Base-by-base conservation (phyloP, 192 early-diverging fungal genomes). In the Coemansia umbellata region DNA sequence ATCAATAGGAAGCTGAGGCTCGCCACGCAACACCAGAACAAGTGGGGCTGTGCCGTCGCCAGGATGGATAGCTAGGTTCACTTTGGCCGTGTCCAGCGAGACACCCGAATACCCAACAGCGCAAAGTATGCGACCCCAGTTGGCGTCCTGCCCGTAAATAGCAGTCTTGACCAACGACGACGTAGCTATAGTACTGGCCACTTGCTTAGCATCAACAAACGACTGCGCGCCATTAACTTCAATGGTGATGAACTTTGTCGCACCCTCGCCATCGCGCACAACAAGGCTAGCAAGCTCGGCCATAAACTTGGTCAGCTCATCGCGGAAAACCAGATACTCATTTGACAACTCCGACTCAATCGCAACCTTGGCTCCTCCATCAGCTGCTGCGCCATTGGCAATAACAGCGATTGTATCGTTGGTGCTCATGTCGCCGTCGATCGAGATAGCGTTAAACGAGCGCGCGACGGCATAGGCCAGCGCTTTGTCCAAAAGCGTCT, bases 361-460 rank as follows among this genome's bases (percentile, higher is more conserved):
- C 4, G 13, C 6, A 8, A 9, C 31, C 33, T 10, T 8, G 3
- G 6, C 43, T n/a, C 19, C 42, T 5, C 27, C 43, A 3, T 15
- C 48, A 0, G 63, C 51, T 4, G 60, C 64, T 3, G 81, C 87
- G 30, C 90, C 95, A 51, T 96, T 98, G 23, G 93, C 93, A 37
- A 98, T 63, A 6, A 95, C 82, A 0, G 85, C 82, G 47, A 94
- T 88, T 0, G 95, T 91, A 60, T 98, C 95, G 63, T 98, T 98
- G 24, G 95, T 98, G 66, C 87, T 90, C 75, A 90, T 98, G 64
- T 98, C 95, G 22, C 94, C 94, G 78, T 98, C 95, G 14, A 98
- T 84, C 50, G 83, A 87, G 23, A 98, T 95, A 18, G 93, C 85
- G 63, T 98, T 98, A 78, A 98, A 98, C 4, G 91, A 93, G 8